These are phyloP conservation scores for Gossypium australe DNA, from an alignment of 345 rosid species.

Conservation along the genomic window DNA sequence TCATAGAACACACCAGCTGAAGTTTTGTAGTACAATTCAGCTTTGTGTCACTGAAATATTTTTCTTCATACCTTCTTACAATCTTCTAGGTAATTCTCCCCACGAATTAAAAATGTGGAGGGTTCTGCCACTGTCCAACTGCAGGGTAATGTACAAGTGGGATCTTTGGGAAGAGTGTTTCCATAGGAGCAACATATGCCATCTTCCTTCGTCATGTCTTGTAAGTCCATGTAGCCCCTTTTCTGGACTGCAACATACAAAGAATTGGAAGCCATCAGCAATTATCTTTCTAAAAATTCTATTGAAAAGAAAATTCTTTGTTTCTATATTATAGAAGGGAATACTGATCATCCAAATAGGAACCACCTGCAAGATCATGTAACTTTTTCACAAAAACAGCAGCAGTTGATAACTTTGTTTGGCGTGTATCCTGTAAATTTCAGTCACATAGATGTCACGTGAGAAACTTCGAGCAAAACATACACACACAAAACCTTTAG, in stretches of 20 bases:
- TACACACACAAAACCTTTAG: neutral
- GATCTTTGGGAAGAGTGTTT: slow-evolving; percentile 76
- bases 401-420: slow-evolving; percentile 63
- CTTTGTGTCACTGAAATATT: slow-evolving; percentile 2
- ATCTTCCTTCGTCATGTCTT: slow-evolving; percentile 61
- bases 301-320: neutral
- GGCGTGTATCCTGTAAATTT: slow-evolving; percentile 54
- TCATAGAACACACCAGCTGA: neutral
- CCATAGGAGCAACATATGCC: slow-evolving; percentile 57
- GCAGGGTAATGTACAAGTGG: slow-evolving; percentile 49
- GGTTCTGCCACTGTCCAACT: slow-evolving; percentile 84
- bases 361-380: slow-evolving; percentile 87
- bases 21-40: neutral
- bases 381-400: slow-evolving; percentile 76
- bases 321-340: neutral
- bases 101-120: slow-evolving; percentile 82
- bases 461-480: neutral
- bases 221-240: slow-evolving; percentile 85
- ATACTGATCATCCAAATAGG: slow-evolving; percentile 15
- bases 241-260: slow-evolving; percentile 59
- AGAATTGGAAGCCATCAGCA: slow-evolving; percentile 10
- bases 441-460: slow-evolving; percentile 12
- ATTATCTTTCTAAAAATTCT: neutral
- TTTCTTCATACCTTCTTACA: slow-evolving; percentile 56
- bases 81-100: slow-evolving; percentile 71